Conservation (phyloP, 2,329 filamentous ascomycete species). For the Fusarium odoratissimum region DNA sequence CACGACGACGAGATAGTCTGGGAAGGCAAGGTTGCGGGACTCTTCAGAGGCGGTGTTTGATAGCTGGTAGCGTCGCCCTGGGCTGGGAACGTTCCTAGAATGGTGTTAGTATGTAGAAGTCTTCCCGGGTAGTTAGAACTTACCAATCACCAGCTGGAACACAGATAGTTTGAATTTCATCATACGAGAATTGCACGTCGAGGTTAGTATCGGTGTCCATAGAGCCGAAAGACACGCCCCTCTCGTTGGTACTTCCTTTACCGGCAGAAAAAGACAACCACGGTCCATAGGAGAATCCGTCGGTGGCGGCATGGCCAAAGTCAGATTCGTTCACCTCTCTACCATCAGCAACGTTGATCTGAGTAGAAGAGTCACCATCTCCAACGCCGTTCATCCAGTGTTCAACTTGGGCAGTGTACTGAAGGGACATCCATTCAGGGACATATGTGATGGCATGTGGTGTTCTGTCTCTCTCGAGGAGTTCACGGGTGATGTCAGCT, state of each 20-base stretch:
- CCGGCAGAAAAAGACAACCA: constrained; percentile 25
- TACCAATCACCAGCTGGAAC: constrained; percentile 28
- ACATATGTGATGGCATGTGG: constrained; percentile 35
- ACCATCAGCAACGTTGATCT: constrained; percentile 28
- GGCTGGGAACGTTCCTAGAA: constrained; percentile 32
- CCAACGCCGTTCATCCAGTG: constrained; percentile 36
- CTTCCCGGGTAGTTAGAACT: background rate
- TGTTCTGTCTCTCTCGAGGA: constrained; percentile 22
- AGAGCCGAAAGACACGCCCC: constrained; percentile 1
- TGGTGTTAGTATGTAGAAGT: background rate
- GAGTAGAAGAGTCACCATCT: constrained; percentile 20
- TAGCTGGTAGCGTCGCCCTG: constrained; percentile 28
- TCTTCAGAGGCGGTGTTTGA: constrained; percentile 21
- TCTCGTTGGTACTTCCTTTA: constrained; percentile 12
- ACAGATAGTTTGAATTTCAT: constrained; percentile 35
- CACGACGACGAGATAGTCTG: constrained; percentile 31
- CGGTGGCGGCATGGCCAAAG: constrained; percentile 30
- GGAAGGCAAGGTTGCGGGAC: constrained; percentile 35
- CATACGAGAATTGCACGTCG: constrained; percentile 33
- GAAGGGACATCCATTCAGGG: constrained; percentile 19
- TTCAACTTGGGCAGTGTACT: constrained; percentile 28
- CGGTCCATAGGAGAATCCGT: constrained; percentile 28
- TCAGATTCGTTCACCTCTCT: constrained; percentile 25
- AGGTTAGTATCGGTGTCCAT: constrained; percentile 25
- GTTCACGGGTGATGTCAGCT: constrained; percentile 22